phyloP scores from a whole-genome alignment of 257 asterid genomes.

The Petunia axillaris region DNA sequence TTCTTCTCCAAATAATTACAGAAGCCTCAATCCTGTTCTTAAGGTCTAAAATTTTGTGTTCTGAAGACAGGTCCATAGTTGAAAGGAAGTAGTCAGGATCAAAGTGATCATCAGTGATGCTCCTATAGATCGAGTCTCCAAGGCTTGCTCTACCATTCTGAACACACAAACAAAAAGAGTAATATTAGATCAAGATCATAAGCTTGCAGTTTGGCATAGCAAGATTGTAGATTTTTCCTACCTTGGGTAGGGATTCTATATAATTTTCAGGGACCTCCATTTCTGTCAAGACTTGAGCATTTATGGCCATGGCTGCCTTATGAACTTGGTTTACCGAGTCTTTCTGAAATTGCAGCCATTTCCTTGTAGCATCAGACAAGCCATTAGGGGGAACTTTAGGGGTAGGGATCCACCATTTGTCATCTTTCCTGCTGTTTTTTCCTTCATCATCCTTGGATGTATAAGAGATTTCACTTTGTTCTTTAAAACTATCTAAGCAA shows the following conservation, averaged over 20 bases:
- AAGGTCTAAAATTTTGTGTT: constrained; percentile 87
- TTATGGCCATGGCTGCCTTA: constrained; percentile 92
- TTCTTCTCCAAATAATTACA: constrained; percentile 77
- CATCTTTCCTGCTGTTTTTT: constrained; percentile 42
- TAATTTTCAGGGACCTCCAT: constrained; percentile 83
- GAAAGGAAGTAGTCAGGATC: constrained; percentile 71
- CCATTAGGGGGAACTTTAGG: constrained; percentile 81
- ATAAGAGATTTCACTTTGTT: constrained; percentile 73
- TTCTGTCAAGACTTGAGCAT: constrained; percentile 71
- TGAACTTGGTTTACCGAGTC: constrained; percentile 82
- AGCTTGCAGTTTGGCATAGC: not conserved
- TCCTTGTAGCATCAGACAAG: constrained; percentile 64
- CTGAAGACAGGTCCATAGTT: constrained; percentile 64
- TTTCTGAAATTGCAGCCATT: constrained; percentile 78
- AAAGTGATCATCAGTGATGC: constrained; percentile 72
- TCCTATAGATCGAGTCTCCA: constrained; percentile 78
- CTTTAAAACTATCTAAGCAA: constrained; percentile 82
- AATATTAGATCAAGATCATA: not conserved
- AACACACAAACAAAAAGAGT: not conserved
- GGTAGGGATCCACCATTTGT: constrained; percentile 95
- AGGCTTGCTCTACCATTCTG: constrained; percentile 88
- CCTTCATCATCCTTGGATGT: constrained; percentile 48
- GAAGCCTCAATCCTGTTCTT: constrained; percentile 87
- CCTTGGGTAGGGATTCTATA: constrained; percentile 85
- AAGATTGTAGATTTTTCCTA: constrained; percentile 30